Conservation (phyloP, 202 grass and related monocot species). For the Carex sylvatica region DNA sequence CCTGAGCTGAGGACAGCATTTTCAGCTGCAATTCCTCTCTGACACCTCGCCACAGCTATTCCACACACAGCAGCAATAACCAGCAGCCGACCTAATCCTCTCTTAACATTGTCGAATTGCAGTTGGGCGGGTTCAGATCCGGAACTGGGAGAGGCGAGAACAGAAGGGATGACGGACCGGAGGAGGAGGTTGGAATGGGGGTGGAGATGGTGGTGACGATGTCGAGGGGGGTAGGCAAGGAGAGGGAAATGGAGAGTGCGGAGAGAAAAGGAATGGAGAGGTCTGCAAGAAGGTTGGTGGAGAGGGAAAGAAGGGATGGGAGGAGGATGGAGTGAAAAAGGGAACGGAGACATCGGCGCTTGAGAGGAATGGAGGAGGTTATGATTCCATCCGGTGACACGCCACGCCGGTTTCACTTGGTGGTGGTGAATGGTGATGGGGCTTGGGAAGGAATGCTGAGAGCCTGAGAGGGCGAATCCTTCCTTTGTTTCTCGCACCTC, state of each 20-base stretch:
- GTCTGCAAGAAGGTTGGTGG: background rate
- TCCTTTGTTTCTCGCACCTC: background rate
- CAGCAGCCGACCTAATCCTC: background rate
- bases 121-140: background rate
- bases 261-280: slow-evolving; percentile 1
- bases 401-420: too few relatives aligned
- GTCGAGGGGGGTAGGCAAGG: slow-evolving; percentile 10
- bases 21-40: slow-evolving; percentile 22
- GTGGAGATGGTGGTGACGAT: background rate
- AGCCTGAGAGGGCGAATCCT: background rate
- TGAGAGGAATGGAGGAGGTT: background rate
- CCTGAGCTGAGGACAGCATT: slow-evolving; percentile 32
- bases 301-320: slow-evolving; percentile 5
- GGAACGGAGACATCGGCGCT: slow-evolving; percentile 12
- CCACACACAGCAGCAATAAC: slow-evolving; percentile 32
- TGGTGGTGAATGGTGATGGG: background rate
- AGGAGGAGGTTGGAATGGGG: background rate
- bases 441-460: background rate
- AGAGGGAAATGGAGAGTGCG: slow-evolving; percentile 21
- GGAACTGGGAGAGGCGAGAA: background rate
- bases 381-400: background rate
- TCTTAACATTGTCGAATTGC: slow-evolving; percentile 5
- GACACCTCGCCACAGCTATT: slow-evolving; percentile 19
- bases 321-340: background rate
- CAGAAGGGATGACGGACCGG: background rate